Evolutionary conservation across 345 rosid species (phyloP), one percentile per base, ranked within the genome.

Genomic region (Gossypium bickii): DNA sequence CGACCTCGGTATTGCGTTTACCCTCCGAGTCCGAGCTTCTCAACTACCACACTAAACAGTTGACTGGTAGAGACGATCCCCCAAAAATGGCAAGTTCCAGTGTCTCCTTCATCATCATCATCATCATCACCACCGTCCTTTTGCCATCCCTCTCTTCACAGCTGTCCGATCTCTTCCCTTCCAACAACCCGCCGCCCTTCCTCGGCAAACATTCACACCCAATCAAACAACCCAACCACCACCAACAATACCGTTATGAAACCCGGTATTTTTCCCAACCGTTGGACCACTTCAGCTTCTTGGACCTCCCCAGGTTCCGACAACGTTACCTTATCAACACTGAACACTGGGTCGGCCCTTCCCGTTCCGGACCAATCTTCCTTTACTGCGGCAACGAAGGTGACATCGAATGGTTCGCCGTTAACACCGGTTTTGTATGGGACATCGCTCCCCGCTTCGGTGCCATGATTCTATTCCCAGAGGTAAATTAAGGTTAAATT

Each of bases 351-450:
- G 64, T 34, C 5, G 91, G 91, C 24, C 77, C 90, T 51, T 71
- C 72, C 12, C 79, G 82, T 60, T 25, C 38, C 49, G 89, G 82
- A 1, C 91, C 91, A 41, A 85, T 87, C 82, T 87, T 87, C 79
- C 78, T 87, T 60, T 87, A 87, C 77, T 87, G 91, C 74, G 91
- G 91, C 38, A 87, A 87, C 71, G 91, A 87, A 61, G 91, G 89
- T 70, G 86, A 87, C 66, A 87, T 87, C 74, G 87, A 82, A 74
- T 87, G 91, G 91, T 87, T 87, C 84, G 91, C 91, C 12, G 78
- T 67, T n/a, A 87, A 87, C 73, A 78, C 87, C 4, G 91, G 91
- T 18, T 85, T 87, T 74, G 75, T 87, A 5, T 87, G 91, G 91
- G 91, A 87, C 20, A 74, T 85, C 6, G 89, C 86, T 1, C 87